A percentile compares a stretch with the other conserved stretches of the same genome.
Conservation (phyloP, 2,329 filamentous ascomycete genomes). For the Verticillium longisporum region DNA sequence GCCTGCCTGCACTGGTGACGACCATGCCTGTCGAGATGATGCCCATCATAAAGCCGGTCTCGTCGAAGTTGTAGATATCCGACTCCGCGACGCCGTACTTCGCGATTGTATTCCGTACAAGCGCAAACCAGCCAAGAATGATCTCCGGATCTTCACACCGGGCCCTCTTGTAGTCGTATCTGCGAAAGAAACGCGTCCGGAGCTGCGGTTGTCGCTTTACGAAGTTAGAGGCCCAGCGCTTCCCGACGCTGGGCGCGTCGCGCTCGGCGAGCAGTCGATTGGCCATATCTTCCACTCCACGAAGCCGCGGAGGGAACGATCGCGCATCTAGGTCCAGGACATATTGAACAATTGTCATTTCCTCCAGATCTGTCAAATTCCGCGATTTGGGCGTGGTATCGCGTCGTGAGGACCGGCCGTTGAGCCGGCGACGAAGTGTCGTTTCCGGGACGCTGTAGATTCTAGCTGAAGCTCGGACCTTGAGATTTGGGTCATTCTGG, state of each 20-base stretch:
- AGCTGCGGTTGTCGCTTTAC: constrained; percentile 17
- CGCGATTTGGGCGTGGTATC: neutral
- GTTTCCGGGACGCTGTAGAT: neutral
- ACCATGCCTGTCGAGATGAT: constrained; percentile 17
- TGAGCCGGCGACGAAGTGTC: neutral
- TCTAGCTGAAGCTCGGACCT: neutral
- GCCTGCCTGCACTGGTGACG: constrained; percentile 16
- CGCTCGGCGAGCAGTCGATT: constrained; percentile 14
- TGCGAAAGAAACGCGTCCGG: constrained; percentile 13
- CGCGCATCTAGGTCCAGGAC: neutral
- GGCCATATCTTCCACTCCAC: constrained; percentile 16
- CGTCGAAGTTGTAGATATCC: constrained; percentile 18
- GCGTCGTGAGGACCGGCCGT: neutral
- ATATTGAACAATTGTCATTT: neutral
- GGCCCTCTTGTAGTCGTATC: constrained; percentile 16
- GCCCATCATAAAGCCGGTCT: constrained; percentile 24
- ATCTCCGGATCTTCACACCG: constrained; percentile 16
- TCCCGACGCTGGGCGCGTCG: constrained; percentile 13
- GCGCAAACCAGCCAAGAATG: constrained; percentile 14
- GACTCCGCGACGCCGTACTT: constrained; percentile 14
- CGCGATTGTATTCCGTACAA: constrained; percentile 7
- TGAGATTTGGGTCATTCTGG: neutral
- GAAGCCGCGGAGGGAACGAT: constrained; percentile 1
- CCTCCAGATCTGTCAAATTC: neutral
- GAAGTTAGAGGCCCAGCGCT: constrained; percentile 18